Conservation (phyloP, 371 early-diverging fungal species). For the Rhizopus arrhizus region DNA sequence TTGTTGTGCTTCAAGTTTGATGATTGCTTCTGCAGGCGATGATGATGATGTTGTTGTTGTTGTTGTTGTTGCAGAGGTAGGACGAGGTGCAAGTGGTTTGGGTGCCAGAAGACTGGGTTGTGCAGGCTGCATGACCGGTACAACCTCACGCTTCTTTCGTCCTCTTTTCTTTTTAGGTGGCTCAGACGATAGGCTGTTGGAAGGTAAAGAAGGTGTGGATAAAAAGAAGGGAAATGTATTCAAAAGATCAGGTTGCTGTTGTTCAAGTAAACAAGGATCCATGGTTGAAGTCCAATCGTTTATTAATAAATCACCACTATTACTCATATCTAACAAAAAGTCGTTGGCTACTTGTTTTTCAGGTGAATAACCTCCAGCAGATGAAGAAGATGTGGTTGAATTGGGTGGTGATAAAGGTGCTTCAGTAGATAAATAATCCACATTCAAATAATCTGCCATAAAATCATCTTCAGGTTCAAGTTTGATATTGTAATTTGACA, state of each 20-base stretch:
- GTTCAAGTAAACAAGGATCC: not conserved
- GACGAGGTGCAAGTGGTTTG: constrained; percentile 28
- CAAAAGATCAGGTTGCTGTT: constrained; percentile 12
- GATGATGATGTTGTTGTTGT: constrained; percentile 4
- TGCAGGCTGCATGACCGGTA: not conserved
- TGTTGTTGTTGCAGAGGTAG: constrained; percentile 6
- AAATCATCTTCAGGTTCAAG: constrained; percentile 44
- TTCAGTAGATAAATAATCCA: constrained; percentile 39
- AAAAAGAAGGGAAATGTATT: constrained; percentile 22
- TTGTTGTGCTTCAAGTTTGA: not conserved
- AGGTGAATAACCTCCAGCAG: constrained; percentile 1
- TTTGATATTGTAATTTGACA: constrained; percentile 24
- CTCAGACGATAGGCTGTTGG: constrained; percentile 7
- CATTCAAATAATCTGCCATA: constrained; percentile 43
- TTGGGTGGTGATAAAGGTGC: constrained; percentile 18
- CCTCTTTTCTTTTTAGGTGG: constrained; percentile 50
- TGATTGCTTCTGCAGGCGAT: constrained; percentile 2
- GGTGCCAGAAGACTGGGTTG: constrained; percentile 31
- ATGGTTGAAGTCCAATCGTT: not conserved
- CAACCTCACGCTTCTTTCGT: constrained; percentile 42
- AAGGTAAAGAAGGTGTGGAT: constrained; percentile 10
- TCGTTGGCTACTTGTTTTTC: constrained; percentile 16
- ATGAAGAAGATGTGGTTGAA: constrained; percentile 21
- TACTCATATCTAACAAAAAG: constrained; percentile 18
- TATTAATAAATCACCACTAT: not conserved